Evolutionary conservation across 352 stramenopile genomes (phyloP).

Genomic region (Phytopythium litorale): DNA sequence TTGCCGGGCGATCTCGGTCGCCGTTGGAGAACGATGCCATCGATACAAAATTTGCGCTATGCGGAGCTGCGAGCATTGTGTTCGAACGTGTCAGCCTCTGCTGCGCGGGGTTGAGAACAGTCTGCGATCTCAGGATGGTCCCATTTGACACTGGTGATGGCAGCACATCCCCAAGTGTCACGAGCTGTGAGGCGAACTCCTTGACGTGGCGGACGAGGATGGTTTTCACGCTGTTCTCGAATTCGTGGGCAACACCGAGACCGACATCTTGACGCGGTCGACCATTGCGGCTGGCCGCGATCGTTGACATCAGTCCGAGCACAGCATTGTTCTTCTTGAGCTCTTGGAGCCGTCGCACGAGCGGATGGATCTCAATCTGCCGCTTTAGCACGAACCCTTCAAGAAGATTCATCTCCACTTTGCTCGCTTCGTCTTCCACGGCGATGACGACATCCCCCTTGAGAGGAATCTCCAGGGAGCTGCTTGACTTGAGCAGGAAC

Average conservation of each 20-base stretch:
- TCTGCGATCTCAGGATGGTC: slow-evolving; percentile 2
- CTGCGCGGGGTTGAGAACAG: not conserved
- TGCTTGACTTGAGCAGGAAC: slow-evolving; percentile 38
- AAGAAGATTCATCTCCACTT: slow-evolving; percentile 53
- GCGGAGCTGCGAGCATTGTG: slow-evolving; percentile 22
- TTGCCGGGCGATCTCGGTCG: slow-evolving; percentile 13
- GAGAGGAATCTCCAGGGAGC: slow-evolving; percentile 8
- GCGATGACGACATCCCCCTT: slow-evolving; percentile 62
- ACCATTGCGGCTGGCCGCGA: not conserved
- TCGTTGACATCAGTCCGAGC: slow-evolving; percentile 3
- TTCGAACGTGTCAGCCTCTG: slow-evolving; percentile 24
- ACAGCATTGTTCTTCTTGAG: slow-evolving; percentile 51
- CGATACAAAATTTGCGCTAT: slow-evolving; percentile 18
- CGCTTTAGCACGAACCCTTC: slow-evolving; percentile 67
- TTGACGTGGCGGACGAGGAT: slow-evolving; percentile 54
- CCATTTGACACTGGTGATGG: not conserved
- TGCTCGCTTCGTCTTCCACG: slow-evolving; percentile 42
- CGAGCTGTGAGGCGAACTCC: slow-evolving; percentile 44
- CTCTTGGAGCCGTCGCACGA: slow-evolving; percentile 54
- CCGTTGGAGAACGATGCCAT: slow-evolving; percentile 9
- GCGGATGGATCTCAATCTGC: slow-evolving; percentile 57
- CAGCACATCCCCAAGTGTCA: slow-evolving; percentile 56
- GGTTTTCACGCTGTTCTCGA: slow-evolving; percentile 49
- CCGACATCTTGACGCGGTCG: slow-evolving; percentile 18
- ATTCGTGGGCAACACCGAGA: slow-evolving; percentile 28